Conservation (phyloP, 176 grass and related monocot genomes). For the Dactylis glomerata region DNA sequence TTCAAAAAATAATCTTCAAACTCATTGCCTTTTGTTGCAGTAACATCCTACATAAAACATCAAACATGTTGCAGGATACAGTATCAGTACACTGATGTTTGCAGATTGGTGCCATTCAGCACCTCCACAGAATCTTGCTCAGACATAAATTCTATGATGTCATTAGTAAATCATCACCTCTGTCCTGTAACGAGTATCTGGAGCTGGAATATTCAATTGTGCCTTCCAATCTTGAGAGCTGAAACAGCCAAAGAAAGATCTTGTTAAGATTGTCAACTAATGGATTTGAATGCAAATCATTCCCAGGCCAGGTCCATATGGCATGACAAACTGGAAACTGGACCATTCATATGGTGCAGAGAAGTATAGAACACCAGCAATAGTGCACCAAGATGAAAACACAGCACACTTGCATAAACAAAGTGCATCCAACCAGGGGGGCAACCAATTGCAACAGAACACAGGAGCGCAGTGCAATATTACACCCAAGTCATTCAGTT, state of each 20-base stretch:
- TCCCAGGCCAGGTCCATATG: background rate
- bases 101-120: background rate
- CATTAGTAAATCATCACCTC: slow-evolving; percentile 36
- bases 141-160: background rate
- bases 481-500: background rate
- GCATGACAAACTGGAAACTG: background rate
- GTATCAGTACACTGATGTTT: background rate
- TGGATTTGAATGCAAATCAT: background rate
- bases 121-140: background rate
- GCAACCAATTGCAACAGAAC: background rate
- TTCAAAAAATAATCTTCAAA: slow-evolving; percentile 86
- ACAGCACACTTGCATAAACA: background rate
- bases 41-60: slow-evolving; percentile 54
- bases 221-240: slow-evolving; percentile 70
- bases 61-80: slow-evolving; percentile 13
- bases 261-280: background rate
- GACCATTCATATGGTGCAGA: background rate
- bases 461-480: background rate
- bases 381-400: background rate
- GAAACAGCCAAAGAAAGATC: slow-evolving; percentile 26
- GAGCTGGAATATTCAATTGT: slow-evolving; percentile 62
- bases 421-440: background rate
- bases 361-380: background rate
- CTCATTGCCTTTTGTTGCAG: slow-evolving; percentile 71
- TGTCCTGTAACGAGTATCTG: slow-evolving; percentile 55